Percentiles rank a stretch among this genome's conserved stretches.
phyloP scores from a whole-genome alignment of 129 eudicot species.

The Oenanthe sinensis region DNA sequence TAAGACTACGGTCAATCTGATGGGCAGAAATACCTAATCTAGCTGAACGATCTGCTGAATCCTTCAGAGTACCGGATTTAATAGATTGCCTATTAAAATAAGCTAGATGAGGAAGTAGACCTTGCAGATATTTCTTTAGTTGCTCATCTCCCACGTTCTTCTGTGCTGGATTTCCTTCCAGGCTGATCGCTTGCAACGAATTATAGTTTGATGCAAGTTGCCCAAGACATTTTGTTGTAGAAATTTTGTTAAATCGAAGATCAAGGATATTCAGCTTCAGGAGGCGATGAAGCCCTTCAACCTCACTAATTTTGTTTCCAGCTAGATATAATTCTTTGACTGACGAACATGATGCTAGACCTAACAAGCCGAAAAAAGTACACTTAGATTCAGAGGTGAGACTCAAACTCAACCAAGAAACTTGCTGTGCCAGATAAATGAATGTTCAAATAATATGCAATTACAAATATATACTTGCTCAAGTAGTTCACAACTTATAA shows the following conservation, averaged over 20 bases:
- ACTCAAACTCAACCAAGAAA: not conserved
- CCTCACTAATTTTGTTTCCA: constrained; percentile 94
- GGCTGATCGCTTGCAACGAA: constrained; percentile 88
- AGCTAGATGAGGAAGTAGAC: constrained; percentile 72
- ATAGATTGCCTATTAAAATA: constrained; percentile 76
- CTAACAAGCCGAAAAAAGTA: constrained; percentile 24
- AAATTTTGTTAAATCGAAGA: constrained; percentile 88
- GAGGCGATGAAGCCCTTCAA: constrained; percentile 95
- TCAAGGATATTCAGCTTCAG: constrained; percentile 77
- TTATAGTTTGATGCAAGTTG: constrained; percentile 94
- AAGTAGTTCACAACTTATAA: not conserved
- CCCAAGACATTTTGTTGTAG: constrained; percentile 78
- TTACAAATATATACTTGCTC: not conserved
- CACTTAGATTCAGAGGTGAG: not conserved
- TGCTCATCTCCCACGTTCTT: constrained; percentile 94
- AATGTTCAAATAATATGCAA: not conserved
- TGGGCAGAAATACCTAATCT: constrained; percentile 58
- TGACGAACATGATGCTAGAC: constrained; percentile 82
- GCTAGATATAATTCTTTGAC: constrained; percentile 81
- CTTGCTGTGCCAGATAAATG: not conserved
- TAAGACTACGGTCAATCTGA: constrained; percentile 55
- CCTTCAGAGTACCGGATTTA: constrained; percentile 68
- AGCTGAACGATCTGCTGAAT: constrained; percentile 69
- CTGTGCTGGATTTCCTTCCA: constrained; percentile 97
- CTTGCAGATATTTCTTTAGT: constrained; percentile 64